Percentiles rank a stretch among this genome's conserved stretches.
Conservation (phyloP, 2,329 filamentous ascomycete species). For the Epichloe aotearoae region DNA sequence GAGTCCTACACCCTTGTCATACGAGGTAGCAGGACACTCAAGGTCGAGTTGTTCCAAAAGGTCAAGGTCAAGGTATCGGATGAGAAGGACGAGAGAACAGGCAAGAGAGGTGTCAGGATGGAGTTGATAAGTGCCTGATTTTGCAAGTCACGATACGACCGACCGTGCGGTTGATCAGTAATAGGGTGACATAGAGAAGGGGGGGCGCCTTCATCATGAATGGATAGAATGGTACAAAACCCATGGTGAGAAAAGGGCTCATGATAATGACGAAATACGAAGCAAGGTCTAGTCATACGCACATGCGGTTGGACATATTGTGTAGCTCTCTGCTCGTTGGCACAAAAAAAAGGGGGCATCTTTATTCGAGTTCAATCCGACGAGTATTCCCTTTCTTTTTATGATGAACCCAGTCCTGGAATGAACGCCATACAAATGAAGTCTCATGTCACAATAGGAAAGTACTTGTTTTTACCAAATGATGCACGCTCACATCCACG, state of each 20-base stretch:
- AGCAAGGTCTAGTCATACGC: too few relatives aligned
- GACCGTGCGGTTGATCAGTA: too few relatives aligned
- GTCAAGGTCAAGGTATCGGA: constrained; percentile 81
- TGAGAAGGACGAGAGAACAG: constrained; percentile 87
- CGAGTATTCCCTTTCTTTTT: not conserved
- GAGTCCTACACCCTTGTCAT: constrained; percentile 69
- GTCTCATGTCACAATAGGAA: not conserved
- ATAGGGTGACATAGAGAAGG: too few relatives aligned
- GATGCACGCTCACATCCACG: not conserved
- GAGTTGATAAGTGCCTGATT: constrained; percentile 31
- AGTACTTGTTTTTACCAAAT: not conserved
- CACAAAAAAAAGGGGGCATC: not conserved
- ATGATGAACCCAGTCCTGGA: not conserved
- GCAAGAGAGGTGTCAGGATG: constrained; percentile 82
- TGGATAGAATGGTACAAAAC: too few relatives aligned
- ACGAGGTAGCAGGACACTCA: constrained; percentile 39
- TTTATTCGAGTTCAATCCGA: not conserved
- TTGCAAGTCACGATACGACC: not conserved
- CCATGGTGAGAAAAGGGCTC: too few relatives aligned
- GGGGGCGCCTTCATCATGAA: too few relatives aligned
- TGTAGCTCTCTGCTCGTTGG: too few relatives aligned
- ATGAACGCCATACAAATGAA: constrained; percentile 1
- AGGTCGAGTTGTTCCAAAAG: constrained; percentile 81
- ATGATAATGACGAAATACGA: too few relatives aligned
- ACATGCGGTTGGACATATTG: too few relatives aligned